Evolutionary conservation across 2,329 filamentous ascomycete species (phyloP), one percentile per base, ranked within the genome.

Genomic region (Colletotrichum filicis): DNA sequence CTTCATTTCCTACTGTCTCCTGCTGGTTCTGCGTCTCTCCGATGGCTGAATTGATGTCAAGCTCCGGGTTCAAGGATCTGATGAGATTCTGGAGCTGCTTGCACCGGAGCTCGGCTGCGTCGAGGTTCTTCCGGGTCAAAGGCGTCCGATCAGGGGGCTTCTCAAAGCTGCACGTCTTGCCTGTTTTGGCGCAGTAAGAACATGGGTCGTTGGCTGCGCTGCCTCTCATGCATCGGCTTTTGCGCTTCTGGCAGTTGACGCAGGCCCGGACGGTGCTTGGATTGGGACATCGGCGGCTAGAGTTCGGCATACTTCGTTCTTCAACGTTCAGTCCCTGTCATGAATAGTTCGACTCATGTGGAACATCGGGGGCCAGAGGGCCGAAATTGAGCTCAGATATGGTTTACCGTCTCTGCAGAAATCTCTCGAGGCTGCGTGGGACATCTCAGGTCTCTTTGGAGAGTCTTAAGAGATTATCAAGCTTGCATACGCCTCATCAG

Each of bases 101-200:
- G 58, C 79, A 79, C 35, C 77, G 76, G 28, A 75, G 75, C 71
- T 83, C 79, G 2, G 78, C 78, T 16, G 76, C 76, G 66, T 82
- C 80, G 5, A 83, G 77, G 65, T 83, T 83, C 66, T 79, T 79
- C n/a, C 81, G 75, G 4, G 79, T 83, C 61, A 83, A 69, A 12
- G 80, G 77, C 30, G 81, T 82, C n/a, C 80, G 77, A n/a, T 77
- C 75, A 1, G 80, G 79, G 8, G 79, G 80, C n/a, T 76, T 76
- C 52, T 79, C 78, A 58, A 82, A 82, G 49, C 77, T 78, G 65
- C 81, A 83, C 5, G 74, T 74, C 60, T 81, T 82, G 26, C 79
- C 77, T 11, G 79, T 73, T 46, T 76, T 76, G 37, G 68, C 73
- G 74, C 79, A 81, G 58, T 81, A 82, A 12, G 76, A 75, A 60